Percentiles rank a stretch among this genome's conserved stretches.
These are phyloP conservation scores for Volvox carteri DNA, from an alignment of 163 green algal species.

Conservation along the genomic window DNA sequence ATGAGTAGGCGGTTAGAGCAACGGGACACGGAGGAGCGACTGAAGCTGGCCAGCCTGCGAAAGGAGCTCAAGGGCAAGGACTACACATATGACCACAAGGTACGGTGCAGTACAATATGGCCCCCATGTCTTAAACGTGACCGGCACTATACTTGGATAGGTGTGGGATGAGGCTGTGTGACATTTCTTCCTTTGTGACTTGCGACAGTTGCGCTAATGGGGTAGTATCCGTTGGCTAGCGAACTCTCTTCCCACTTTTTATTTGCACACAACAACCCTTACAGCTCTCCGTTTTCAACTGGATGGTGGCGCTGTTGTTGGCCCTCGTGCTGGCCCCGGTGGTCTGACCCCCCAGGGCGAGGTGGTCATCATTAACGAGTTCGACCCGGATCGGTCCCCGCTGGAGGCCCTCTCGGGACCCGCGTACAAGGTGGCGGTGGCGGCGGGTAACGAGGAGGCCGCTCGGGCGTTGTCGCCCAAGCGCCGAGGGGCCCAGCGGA, in stretches of 20 bases:
- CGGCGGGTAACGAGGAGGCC: slow-evolving; percentile 34
- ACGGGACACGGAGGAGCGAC: slow-evolving; percentile 62
- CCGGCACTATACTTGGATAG: too few species aligned
- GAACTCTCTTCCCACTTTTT: too few species aligned
- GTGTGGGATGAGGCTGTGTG: too few species aligned
- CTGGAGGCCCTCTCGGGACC: slow-evolving; percentile 36
- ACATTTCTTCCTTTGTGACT: too few species aligned
- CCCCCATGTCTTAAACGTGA: too few species aligned
- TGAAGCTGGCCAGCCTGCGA: slow-evolving; percentile 57
- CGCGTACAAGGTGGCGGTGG: slow-evolving; percentile 10
- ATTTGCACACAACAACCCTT: too few species aligned
- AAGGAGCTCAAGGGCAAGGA: slow-evolving; percentile 76
- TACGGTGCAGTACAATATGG: slow-evolving; percentile 65
- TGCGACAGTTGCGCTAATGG: too few species aligned
- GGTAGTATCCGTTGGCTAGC: too few species aligned
- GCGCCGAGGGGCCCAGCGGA: neutral
- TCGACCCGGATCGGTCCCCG: slow-evolving; percentile 36
- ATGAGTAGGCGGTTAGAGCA: slow-evolving; percentile 51
- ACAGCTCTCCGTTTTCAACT: neutral
- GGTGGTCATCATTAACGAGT: slow-evolving; percentile 57
- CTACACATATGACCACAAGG: slow-evolving; percentile 76
- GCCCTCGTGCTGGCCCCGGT: too few species aligned
- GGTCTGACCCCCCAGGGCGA: slow-evolving; percentile 31
- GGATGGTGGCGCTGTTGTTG: too few species aligned
- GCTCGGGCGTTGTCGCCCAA: neutral